phyloP scores from a whole-genome alignment of 2,329 filamentous ascomycete genomes.

The Pestalotiopsis sp. region DNA sequence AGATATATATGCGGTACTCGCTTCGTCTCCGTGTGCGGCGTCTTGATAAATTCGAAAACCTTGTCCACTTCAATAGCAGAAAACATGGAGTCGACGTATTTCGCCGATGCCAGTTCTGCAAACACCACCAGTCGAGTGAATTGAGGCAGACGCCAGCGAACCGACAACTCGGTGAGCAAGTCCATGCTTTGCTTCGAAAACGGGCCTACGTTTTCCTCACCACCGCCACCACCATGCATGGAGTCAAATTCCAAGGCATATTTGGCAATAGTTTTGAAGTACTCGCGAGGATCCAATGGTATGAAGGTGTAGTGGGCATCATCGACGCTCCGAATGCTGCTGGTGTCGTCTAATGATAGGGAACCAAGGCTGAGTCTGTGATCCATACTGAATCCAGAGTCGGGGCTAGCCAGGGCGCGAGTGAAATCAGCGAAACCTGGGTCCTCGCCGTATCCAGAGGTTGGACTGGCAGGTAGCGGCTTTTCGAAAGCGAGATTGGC shows the following conservation, averaged over 20 bases:
- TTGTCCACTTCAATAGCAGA: constrained; percentile 78
- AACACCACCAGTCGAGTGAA: constrained; percentile 79
- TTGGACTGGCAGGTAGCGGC: constrained; percentile 56
- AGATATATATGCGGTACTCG: constrained; percentile 57
- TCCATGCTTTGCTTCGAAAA: constrained; percentile 81
- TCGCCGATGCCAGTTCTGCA: constrained; percentile 80
- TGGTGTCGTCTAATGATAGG: constrained; percentile 60
- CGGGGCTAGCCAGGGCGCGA: constrained; percentile 49
- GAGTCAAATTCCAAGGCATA: constrained; percentile 70
- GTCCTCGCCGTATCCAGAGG: constrained; percentile 49
- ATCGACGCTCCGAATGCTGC: constrained; percentile 54
- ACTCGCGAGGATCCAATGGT: constrained; percentile 77
- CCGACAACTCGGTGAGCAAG: constrained; percentile 78
- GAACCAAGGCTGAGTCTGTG: constrained; percentile 67
- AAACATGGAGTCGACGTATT: constrained; percentile 82
- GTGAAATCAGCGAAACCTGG: constrained; percentile 53
- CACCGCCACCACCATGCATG: constrained; percentile 55
- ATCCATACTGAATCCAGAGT: constrained; percentile 54
- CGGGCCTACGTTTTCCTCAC: constrained; percentile 48
- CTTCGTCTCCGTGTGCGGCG: constrained; percentile 65
- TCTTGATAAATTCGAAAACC: constrained; percentile 80
- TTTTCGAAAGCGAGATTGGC: constrained; percentile 49
- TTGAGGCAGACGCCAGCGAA: constrained; percentile 86
- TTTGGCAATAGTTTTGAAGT: constrained; percentile 80
- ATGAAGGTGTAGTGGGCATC: constrained; percentile 83